phyloP scores from a whole-genome alignment of 176 grass and related monocot genomes.

The Coix lacrymajobi region DNA sequence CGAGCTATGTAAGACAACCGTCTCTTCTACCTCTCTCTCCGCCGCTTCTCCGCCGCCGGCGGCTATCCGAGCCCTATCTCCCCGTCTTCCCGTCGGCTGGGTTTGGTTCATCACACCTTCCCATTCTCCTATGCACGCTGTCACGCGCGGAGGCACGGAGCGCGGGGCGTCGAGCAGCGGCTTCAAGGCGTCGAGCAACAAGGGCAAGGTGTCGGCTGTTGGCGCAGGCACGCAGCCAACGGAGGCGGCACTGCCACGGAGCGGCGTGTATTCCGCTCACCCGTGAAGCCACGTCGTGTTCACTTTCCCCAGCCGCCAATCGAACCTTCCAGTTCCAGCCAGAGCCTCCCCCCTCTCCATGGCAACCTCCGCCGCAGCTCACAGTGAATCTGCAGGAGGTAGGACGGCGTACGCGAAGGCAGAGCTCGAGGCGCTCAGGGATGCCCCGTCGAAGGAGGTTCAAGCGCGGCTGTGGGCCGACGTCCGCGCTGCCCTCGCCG shows the following conservation, averaged over 20 bases:
- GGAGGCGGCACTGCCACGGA: neutral
- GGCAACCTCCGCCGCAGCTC: neutral
- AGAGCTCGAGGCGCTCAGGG: slow-evolving; percentile 44
- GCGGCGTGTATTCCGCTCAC: neutral
- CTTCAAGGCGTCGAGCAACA: no score
- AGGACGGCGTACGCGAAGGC: slow-evolving; percentile 29
- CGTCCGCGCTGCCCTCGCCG: slow-evolving; percentile 44
- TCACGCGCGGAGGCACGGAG: neutral
- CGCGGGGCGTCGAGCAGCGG: neutral
- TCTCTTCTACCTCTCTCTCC: neutral
- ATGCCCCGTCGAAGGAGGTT: neutral
- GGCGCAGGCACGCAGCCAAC: neutral
- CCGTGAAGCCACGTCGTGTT: neutral
- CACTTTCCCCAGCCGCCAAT: neutral
- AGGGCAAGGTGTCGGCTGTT: neutral
- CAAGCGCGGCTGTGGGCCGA: slow-evolving; percentile 48
- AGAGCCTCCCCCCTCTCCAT: neutral
- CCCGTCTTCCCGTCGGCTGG: neutral
- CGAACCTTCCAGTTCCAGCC: neutral
- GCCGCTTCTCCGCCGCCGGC: neutral
- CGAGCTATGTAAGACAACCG: neutral
- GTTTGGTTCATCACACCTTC: neutral
- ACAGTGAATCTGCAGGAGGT: neutral
- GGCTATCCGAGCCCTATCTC: neutral
- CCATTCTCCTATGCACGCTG: neutral